Base-by-base conservation (phyloP, 2,329 filamentous ascomycete species). In the Metarhizium rileyi region DNA sequence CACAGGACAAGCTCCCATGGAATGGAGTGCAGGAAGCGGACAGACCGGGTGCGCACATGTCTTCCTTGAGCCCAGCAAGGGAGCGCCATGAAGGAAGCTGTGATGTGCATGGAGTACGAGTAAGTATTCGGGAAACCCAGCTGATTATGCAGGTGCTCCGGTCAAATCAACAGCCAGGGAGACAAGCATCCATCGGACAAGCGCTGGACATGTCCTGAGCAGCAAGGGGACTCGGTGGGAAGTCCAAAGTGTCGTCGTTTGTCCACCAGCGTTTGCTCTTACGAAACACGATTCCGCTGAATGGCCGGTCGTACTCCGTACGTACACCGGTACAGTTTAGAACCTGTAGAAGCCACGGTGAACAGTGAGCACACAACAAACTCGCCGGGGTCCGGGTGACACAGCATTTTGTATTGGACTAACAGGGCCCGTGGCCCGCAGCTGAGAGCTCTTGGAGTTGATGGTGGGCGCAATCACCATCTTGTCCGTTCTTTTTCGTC, bases 11-110 rank as follows among this genome's bases (percentile, higher is more conserved):
- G 46, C 36, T 44, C 18, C 44, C 38, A 16, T 28, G 4, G 26
- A 44, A 44, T 52, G 50, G 50, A 52, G 50, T 47, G 47, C 50
- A 48, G 42, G 30, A 44, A 44, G 46, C 30, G 40, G 41, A 46
- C 30, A 40, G 10, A 18, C 26, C 12, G 38, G 20, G 18, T 18
- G 27, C 40, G 43, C 40, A 44, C 41, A 14, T 26, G 40, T 38
- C 47, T 27, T 38, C 27, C 25, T 10, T 16, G 26, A n/a, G 20
- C 26, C 27, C 36, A 43, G 47, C 33, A 22, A 22, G 20, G 36
- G 20, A 18, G 9, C 26, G 22, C 12, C 7, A 35, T 27, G 30
- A 38, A 23, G 18, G 30, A 38, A 23, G 18, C 16, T 27, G n/a
- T 33, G n/a, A 8, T 16, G n/a, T 18, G 26, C n/a, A 27, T 12